Evolutionary conservation across 352 stramenopile genomes (phyloP).

Genomic region (Phytophthora agathidicida): DNA sequence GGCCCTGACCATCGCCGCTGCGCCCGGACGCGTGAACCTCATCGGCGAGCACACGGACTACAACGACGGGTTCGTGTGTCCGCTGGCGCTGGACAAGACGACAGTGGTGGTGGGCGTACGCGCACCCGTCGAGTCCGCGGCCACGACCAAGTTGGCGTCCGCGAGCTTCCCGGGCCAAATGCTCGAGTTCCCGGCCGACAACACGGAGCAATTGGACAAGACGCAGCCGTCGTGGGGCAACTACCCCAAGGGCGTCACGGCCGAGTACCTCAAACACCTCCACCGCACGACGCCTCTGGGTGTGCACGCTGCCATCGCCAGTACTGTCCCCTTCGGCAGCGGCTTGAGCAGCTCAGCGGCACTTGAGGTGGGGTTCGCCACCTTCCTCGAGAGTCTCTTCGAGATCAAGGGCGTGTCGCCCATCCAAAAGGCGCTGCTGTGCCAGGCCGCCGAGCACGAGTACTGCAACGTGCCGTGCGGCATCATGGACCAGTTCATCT

Average conservation of each 20-base stretch:
- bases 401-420: conserved; percentile 49
- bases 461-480: conserved; percentile 94
- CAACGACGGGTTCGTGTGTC: conserved; percentile 96
- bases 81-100: conserved; percentile 92
- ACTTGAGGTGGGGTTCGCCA: conserved; percentile 92
- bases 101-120: conserved; percentile 84
- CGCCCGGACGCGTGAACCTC: conserved; percentile 96
- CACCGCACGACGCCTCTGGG: conserved; percentile 52
- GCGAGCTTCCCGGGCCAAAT: conserved; percentile 57
- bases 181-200: conserved; percentile 56
- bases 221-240: conserved; percentile 86
- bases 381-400: conserved; percentile 92
- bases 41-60: conserved; percentile 98
- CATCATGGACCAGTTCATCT: conserved; percentile 98
- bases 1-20: conserved; percentile 63
- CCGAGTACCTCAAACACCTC: conserved; percentile 84
- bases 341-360: conserved; percentile 94
- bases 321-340: conserved; percentile 92
- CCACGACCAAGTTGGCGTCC: conserved; percentile 53
- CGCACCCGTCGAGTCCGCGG: conserved; percentile 24
- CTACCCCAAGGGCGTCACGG: conserved; percentile 94
- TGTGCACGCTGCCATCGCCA: conserved; percentile 88
- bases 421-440: conserved; percentile 90
- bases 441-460: conserved; percentile 95
- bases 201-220: conserved; percentile 56